These are phyloP conservation scores for Penicillium robsamsonii DNA, from an alignment of 495 filamentous ascomycete genomes.

Conservation along the genomic window DNA sequence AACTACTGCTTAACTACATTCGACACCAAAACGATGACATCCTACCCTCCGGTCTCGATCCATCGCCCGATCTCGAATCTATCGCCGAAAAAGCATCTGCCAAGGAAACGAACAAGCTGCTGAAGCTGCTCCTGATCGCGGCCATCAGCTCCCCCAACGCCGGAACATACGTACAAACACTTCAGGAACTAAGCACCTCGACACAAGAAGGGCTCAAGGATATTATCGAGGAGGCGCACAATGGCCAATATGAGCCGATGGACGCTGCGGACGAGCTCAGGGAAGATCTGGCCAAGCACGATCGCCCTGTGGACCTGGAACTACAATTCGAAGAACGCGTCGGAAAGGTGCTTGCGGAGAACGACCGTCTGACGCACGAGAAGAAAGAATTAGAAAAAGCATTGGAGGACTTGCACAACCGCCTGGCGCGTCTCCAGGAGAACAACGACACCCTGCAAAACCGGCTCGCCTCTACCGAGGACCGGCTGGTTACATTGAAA, in stretches of 20 bases:
- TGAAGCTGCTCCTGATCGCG: conserved; percentile 62
- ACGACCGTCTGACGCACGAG: conserved; percentile 50
- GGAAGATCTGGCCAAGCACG: conserved; percentile 33
- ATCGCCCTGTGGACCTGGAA: conserved; percentile 45
- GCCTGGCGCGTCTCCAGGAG: conserved; percentile 56
- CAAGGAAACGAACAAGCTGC: conserved; percentile 53
- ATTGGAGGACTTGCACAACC: conserved; percentile 53
- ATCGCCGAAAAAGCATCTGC: conserved; percentile 49
- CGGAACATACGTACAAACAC: conserved; percentile 52
- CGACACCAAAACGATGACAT: conserved; percentile 51
- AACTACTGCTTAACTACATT: conserved; percentile 64
- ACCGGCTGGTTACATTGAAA: conserved; percentile 44
- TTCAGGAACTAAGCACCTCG: conserved; percentile 45
- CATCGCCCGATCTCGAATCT: conserved; percentile 56
- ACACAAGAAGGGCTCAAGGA: conserved; percentile 49
- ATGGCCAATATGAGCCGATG: conserved; percentile 37
- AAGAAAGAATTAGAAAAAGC: conserved; percentile 53
- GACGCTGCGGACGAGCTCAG: conserved; percentile 39
- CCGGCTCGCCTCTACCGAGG: conserved; percentile 46
- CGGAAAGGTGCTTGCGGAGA: conserved; percentile 50
- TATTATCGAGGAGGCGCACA: conserved; percentile 51
- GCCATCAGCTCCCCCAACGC: conserved; percentile 58
- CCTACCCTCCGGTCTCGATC: conserved; percentile 48
- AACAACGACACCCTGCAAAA: conserved; percentile 54
- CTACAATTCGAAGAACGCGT: conserved; percentile 54